A percentile compares a stretch with the other conserved stretches of the same genome.
phyloP scores from a whole-genome alignment of 1,284 basidiomycete genomes.

The Tremellales sp. region DNA sequence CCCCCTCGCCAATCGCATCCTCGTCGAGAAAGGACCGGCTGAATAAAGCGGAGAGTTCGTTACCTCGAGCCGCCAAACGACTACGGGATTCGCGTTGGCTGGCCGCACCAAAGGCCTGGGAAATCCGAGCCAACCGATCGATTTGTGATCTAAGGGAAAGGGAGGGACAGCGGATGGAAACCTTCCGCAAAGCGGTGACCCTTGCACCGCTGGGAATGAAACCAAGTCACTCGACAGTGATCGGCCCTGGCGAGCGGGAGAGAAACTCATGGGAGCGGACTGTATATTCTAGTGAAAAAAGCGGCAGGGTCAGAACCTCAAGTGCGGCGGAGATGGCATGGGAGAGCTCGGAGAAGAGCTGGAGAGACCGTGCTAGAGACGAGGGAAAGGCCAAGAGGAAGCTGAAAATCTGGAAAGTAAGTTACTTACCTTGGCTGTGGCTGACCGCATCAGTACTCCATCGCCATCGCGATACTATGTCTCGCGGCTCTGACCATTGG shows the following conservation, averaged over 20 bases:
- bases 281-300: slow-evolving; percentile 4
- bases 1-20: slow-evolving; percentile 7
- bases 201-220: slow-evolving; percentile 1
- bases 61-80: slow-evolving; percentile 8
- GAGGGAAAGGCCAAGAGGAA: slow-evolving; percentile 13
- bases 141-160: slow-evolving; percentile 13
- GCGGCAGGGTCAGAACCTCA: slow-evolving; percentile 1
- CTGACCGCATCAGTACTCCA: slow-evolving; percentile 16
- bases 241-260: too few relatives aligned
- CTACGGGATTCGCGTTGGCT: slow-evolving; percentile 15
- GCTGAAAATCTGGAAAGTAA: slow-evolving; percentile 19
- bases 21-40: slow-evolving; percentile 16
- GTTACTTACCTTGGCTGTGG: slow-evolving; percentile 4
- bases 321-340: slow-evolving; percentile 8
- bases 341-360: slow-evolving; percentile 13
- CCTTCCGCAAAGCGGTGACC: too few relatives aligned
- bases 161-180: slow-evolving; percentile 6
- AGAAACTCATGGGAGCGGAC: slow-evolving; percentile 1
- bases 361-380: slow-evolving; percentile 5
- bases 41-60: slow-evolving; percentile 11
- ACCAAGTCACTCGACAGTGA: not conserved
- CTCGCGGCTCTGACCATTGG: slow-evolving; percentile 31
- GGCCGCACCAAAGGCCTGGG: slow-evolving; percentile 2
- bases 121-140: too few relatives aligned
- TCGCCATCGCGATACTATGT: slow-evolving; percentile 23